Evolutionary conservation across 805 yeast species (phyloP).

Genomic region (Wickerhamiella lipophila): DNA sequence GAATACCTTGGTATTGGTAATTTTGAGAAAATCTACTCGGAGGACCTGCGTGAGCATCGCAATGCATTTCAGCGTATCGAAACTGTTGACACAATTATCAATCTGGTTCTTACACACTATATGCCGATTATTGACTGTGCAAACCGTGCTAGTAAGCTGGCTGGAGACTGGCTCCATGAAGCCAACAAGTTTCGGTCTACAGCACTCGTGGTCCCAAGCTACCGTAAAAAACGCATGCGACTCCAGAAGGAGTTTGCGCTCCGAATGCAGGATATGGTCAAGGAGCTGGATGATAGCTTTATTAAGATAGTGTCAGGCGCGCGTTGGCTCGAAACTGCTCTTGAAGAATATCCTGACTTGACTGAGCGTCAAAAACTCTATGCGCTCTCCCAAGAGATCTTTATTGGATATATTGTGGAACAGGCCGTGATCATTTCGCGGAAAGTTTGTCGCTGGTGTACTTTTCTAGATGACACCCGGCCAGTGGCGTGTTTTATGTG

Average conservation of each 20-base stretch:
- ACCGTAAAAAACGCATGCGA: constrained; percentile 8
- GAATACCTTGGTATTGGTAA: constrained; percentile 1
- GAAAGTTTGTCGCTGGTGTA: constrained; percentile 17
- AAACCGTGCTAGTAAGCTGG: constrained; percentile 14
- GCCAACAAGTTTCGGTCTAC: constrained; percentile 20
- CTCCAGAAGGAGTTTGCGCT: constrained; percentile 9
- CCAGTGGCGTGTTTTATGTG: constrained; percentile 15
- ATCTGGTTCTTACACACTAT: constrained; percentile 11
- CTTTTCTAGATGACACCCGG: constrained; percentile 13
- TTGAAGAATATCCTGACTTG: neutral
- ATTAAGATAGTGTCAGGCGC: constrained; percentile 2
- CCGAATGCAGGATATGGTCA: constrained; percentile 10
- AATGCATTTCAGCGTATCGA: neutral
- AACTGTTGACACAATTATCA: constrained; percentile 14
- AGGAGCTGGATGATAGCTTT: constrained; percentile 10
- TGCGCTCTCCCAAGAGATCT: constrained; percentile 14
- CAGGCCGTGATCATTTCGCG: constrained; percentile 16
- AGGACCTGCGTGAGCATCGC: neutral
- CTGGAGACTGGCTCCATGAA: constrained; percentile 19
- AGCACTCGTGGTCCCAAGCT: constrained; percentile 14
- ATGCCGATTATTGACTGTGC: constrained; percentile 14
- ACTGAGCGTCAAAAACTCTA: constrained; percentile 9
- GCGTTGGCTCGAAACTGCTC: constrained; percentile 6
- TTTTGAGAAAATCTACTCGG: neutral
- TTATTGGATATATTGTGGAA: constrained; percentile 16